These are phyloP conservation scores for Candida nitratophila DNA, from an alignment of 805 yeast genomes.

Conservation along the genomic window DNA sequence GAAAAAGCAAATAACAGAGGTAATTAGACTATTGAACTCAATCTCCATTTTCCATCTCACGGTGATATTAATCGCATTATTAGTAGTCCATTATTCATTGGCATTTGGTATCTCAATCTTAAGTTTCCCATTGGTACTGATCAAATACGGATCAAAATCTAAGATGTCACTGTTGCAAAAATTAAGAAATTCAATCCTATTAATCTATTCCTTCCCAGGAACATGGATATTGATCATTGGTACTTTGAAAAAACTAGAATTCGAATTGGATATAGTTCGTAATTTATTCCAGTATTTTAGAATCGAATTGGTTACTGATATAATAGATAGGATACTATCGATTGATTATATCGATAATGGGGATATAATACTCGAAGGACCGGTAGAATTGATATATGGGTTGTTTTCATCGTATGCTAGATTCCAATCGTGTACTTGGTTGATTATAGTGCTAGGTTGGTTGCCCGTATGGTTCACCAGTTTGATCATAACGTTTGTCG, in stretches of 20 bases:
- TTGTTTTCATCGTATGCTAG: slow-evolving; percentile 59
- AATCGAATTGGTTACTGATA: slow-evolving; percentile 7
- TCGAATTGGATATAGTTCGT: slow-evolving; percentile 22
- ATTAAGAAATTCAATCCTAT: slow-evolving; percentile 15
- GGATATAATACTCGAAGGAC: slow-evolving; percentile 18
- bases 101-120: slow-evolving; percentile 64
- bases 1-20: slow-evolving; percentile 13
- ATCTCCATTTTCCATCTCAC: slow-evolving; percentile 50
- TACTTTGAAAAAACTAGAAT: slow-evolving; percentile 11
- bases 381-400: slow-evolving; percentile 38
- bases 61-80: slow-evolving; percentile 59
- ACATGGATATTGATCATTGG: slow-evolving; percentile 22
- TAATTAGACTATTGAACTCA: slow-evolving; percentile 16
- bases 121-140: slow-evolving; percentile 70
- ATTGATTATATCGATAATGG: slow-evolving; percentile 5
- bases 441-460: slow-evolving; percentile 69
- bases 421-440: slow-evolving; percentile 83
- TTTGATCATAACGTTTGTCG: slow-evolving; percentile 17
- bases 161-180: background rate
- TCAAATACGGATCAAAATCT: slow-evolving; percentile 29
- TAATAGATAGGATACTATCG: slow-evolving; percentile 11
- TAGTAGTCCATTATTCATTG: slow-evolving; percentile 80
- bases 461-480: slow-evolving; percentile 65
- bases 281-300: slow-evolving; percentile 24
- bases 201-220: slow-evolving; percentile 26